A percentile compares a stretch with the other conserved stretches of the same genome.
phyloP scores from a whole-genome alignment of 1,284 basidiomycete genomes.

The Heliocybe sulcata region DNA sequence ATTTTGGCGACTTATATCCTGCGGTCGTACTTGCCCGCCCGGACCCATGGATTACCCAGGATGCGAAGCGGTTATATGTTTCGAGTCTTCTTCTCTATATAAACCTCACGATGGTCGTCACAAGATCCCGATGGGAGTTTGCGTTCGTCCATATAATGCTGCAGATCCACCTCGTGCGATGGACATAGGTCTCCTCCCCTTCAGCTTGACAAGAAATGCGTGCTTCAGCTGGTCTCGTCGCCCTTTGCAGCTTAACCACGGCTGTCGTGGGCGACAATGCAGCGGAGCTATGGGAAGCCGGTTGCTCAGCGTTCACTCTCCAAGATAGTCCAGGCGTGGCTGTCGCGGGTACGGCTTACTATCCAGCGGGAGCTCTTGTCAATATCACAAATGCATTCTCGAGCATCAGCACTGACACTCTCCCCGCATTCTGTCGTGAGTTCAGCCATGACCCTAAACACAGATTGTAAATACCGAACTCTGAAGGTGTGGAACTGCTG shows the following conservation, averaged over 20 bases:
- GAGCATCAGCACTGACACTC: background rate
- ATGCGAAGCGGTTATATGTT: too few species aligned
- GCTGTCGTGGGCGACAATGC: background rate
- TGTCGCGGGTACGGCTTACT: background rate
- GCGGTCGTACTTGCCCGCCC: too few species aligned
- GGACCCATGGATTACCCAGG: too few species aligned
- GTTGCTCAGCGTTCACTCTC: background rate
- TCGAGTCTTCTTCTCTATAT: too few species aligned
- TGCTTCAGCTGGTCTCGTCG: background rate
- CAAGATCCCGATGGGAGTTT: too few species aligned
- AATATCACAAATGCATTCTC: constrained; percentile 3
- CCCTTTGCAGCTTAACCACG: background rate
- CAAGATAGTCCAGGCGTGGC: background rate
- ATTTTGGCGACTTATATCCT: too few species aligned
- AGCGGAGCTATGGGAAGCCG: background rate
- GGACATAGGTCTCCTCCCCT: too few species aligned
- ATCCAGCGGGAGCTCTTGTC: background rate
- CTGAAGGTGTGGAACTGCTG: constrained; percentile 10
- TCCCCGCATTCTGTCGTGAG: constrained; percentile 3
- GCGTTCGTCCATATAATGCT: too few species aligned
- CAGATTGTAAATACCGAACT: background rate
- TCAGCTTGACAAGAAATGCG: too few species aligned
- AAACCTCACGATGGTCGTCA: too few species aligned
- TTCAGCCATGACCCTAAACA: background rate
- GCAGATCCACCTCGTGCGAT: too few species aligned